Base-by-base conservation (phyloP, 2,329 filamentous ascomycete species). In the Didymella exigua region DNA sequence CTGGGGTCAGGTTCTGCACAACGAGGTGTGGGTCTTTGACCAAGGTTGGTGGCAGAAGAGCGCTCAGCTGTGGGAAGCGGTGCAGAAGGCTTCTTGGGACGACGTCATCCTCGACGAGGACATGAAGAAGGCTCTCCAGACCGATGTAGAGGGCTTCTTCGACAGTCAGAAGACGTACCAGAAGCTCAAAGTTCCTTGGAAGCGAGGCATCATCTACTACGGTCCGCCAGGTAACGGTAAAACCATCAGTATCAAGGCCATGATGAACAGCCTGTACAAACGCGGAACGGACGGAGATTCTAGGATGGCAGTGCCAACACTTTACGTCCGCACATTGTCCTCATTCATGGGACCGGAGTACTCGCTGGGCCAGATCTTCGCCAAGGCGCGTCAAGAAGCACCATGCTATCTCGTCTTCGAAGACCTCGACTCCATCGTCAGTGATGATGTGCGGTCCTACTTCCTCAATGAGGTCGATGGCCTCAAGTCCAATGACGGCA, bases 381-480 rank as follows among this genome's bases (percentile, higher is more conserved):
- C 9, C 18, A 84, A 84, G 58, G 88, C 88, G 0, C 77, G 88
- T 19, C 77, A 82, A 59, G 81, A 82, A 56, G 84, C 88, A 0
- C 88, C 88, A 0, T 90, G 87, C 74, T 83, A 89, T 57, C 81
- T 90, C 3, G 84, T 90, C 34, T 88, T 90, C 54, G 88, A 90
- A 69, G 88, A 90, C 59, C 79, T 90, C 5, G 88, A 90, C 68
- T 86, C 83, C 8, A 81, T 90, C 29, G 82, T 90, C 38, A 80
- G 79, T 10, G 82, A 86, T 49, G 60, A 68, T 2, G 84, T 87
- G 13, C 79, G 87, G 24, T 85, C 82, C 47, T 90, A 89, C 76
- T 90, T 90, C 74, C 78, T 90, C 42, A 90, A 90, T 67, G 86
- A 90, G 71, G 84, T 90, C 3, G 88, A 90, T 58, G 88, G 88